Base-by-base conservation (phyloP, 129 eudicot species). In the Flaveria trinervia region DNA sequence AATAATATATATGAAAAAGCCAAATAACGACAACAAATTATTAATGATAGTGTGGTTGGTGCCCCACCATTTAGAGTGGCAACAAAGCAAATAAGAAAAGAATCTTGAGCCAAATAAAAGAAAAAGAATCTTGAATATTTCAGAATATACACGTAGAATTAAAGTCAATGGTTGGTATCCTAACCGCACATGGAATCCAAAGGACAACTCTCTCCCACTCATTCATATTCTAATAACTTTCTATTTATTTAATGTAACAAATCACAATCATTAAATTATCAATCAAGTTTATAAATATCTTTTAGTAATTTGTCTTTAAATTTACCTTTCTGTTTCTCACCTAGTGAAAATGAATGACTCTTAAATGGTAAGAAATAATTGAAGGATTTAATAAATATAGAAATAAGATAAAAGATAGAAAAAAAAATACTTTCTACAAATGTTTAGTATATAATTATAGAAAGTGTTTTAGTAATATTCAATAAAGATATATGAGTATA, bases 161-260 rank as follows among this genome's bases (percentile, higher is more conserved):
- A 45, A 77, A 83, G 80, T 83, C 73, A 81, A 81, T 60, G 84
- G 66, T 68, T 45, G 46, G 77, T 68, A 74, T 81, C 70, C 51
- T 25, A 77, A 46, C 70, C 74, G 18, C 70, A 68, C 36, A 77
- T 25, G 76, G 80, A 82, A 82, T 82, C 82, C 79, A 72, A 77
- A 72, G 70, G 75, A 65, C 81, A 76, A 13, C 57, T 75, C 50
- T 48, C 22, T 70, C 48, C 48, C 43, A 30, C 25, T 41, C 0
- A 10, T 11, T 12, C 46, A 66, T 36, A 79, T 56, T 69, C 71
- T 69, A 76, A 44, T 14, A 45, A 43, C 22, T 61, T 43, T 54
- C 41, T 36, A 36, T 36, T 36, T 14, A 10, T 22, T 41, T 4
- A 46, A 17, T 16, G 1, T 15, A 30, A 18, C 18, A 52, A 15